Percentiles rank a stretch among this genome's conserved stretches.
Conservation (phyloP, 1,284 basidiomycete species). For the Leucoagaricus sp. region DNA sequence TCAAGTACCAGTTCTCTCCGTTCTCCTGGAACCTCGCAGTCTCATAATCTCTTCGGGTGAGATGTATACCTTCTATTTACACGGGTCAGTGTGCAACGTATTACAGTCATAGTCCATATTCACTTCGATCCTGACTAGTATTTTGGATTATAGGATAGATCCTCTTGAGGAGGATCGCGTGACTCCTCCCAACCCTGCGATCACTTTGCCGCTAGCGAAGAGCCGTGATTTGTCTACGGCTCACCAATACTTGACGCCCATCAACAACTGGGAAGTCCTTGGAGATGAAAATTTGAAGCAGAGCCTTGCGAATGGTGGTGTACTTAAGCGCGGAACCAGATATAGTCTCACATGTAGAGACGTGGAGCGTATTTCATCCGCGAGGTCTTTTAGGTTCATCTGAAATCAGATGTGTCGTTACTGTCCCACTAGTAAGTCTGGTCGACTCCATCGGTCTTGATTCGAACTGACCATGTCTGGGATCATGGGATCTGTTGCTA, state of each 20-base stretch:
- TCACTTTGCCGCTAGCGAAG: neutral
- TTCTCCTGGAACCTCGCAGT: conserved; percentile 84
- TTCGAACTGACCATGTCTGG: no score
- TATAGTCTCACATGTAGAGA: conserved; percentile 89
- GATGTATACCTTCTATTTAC: conserved; percentile 73
- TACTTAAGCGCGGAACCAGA: conserved; percentile 59
- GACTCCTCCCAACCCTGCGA: conserved; percentile 8
- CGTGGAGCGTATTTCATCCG: conserved; percentile 59
- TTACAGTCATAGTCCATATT: no score
- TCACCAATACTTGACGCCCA: conserved; percentile 28
- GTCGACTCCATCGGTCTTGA: no score
- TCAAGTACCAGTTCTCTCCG: conserved; percentile 62
- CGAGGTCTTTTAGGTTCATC: conserved; percentile 8
- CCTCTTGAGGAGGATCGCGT: conserved; percentile 48
- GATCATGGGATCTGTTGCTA: no score
- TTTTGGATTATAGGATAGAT: conserved; percentile 49
- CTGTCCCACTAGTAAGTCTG: no score
- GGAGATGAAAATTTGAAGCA: conserved; percentile 39
- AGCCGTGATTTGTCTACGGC: neutral
- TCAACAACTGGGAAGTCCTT: conserved; percentile 60
- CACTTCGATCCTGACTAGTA: neutral
- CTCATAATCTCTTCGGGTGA: conserved; percentile 73
- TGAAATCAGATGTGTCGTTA: no score
- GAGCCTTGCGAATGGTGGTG: conserved; percentile 45
- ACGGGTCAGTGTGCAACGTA: conserved; percentile 47